These are phyloP conservation scores for Paraphaeosphaeria minitans DNA, from an alignment of 2,329 filamentous ascomycete species.

Conservation along the genomic window DNA sequence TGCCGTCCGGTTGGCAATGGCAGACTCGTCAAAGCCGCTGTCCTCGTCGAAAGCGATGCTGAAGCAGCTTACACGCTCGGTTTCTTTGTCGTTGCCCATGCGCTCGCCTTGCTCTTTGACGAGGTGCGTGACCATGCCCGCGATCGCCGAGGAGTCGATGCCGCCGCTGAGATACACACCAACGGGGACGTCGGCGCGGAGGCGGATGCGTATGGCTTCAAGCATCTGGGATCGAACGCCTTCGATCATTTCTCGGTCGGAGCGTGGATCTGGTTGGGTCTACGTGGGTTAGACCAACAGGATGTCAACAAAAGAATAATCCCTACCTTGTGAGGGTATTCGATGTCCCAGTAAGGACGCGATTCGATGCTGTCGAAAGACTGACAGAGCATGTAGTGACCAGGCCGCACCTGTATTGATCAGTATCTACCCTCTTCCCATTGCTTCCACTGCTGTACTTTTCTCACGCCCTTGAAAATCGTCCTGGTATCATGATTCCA, in stretches of 20 bases:
- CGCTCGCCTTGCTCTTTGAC: constrained; percentile 52
- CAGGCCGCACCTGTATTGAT: constrained; percentile 44
- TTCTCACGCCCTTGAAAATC: constrained; percentile 56
- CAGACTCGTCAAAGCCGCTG: constrained; percentile 58
- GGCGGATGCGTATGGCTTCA: constrained; percentile 57
- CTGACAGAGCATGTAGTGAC: constrained; percentile 30
- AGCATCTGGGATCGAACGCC: constrained; percentile 57
- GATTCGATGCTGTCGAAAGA: constrained; percentile 46
- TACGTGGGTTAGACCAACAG: background rate
- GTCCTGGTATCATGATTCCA: constrained; percentile 55
- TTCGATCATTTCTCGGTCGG: constrained; percentile 56
- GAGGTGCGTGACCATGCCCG: constrained; percentile 61
- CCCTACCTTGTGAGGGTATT: constrained; percentile 54
- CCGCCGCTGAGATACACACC: constrained; percentile 63
- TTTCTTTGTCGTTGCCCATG: constrained; percentile 50
- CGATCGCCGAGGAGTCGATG: constrained; percentile 62
- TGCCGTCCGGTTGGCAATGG: constrained; percentile 54
- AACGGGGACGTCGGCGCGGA: constrained; percentile 63
- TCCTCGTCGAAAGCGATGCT: constrained; percentile 58
- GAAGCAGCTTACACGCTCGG: constrained; percentile 53
- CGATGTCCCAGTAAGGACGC: constrained; percentile 58
- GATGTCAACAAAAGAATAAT: background rate
- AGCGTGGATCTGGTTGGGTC: constrained; percentile 50
- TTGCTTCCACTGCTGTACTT: constrained; percentile 49
- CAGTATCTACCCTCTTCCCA: background rate